Base-by-base conservation (phyloP, 2,329 filamentous ascomycete species). In the Fusarium acutatum region DNA sequence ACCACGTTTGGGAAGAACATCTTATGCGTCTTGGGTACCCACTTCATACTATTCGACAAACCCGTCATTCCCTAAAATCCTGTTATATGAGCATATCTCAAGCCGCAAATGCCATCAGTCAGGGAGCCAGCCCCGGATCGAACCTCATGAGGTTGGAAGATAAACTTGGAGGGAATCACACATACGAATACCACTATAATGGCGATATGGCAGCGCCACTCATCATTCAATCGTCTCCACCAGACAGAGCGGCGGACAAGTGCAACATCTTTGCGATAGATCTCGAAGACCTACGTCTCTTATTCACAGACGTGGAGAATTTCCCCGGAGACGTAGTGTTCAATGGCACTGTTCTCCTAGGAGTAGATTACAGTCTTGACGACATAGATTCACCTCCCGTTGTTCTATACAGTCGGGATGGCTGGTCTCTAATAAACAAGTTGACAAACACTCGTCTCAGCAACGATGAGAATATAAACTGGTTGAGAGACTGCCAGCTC, bases 11-110 rank as follows among this genome's bases (percentile, higher is more conserved):
- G 60, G 37, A 35, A 41, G 34, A 59, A 14, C 53, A 53, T 13
- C 38, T 73, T 30, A 62, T 38, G 43, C 43, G 35, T 6, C 53
- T 73, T 1, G 69, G 69, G 34, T 73, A 70, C 17, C 20, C 52
- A 8, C 47, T 37, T 9, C 17, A 46, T 4, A 44, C 49, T 20
- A 49, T 73, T 59, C 56, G 60, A 9, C 22, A 35, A 30, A 53
- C 58, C 32, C 49, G 35, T 24, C 22, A 52, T 6, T 40, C 54
- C 17, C 52, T 54, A 11, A 35, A 40, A 15, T 37, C 60, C 20
- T 50, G 58, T 28, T 73, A 67, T 40, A 40, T 40, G 30, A 56
- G 24, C 17, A 49, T 73, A 47, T 40, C 43, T 14, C 60, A 53
- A 34, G 41, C 60, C 14, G 22, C 26, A 22, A 40, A 70, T 17